Conservation (phyloP, 139 green algal genomes). For the Picochlorum costavermella region DNA sequence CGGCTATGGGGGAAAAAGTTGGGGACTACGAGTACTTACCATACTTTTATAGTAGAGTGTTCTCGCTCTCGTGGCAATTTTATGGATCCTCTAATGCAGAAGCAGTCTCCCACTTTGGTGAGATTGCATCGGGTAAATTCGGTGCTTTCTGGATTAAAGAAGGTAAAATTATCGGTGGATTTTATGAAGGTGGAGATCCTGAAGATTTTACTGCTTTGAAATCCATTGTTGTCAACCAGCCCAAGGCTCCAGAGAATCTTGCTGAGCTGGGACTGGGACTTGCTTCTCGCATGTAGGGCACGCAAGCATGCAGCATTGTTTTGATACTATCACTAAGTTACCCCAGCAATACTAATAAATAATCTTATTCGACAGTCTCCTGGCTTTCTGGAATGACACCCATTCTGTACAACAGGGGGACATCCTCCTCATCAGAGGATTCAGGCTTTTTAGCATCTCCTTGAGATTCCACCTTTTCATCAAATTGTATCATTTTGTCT, state of each 20-base stretch:
- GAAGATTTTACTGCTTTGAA: constrained; percentile 72
- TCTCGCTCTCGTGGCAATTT: constrained; percentile 78
- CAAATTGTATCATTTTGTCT: too few species aligned
- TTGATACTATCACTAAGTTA: too few species aligned
- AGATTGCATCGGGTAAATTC: constrained; percentile 59
- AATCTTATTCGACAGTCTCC: not conserved
- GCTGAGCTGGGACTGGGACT: constrained; percentile 28
- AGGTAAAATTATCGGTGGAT: constrained; percentile 73
- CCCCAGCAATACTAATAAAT: too few species aligned
- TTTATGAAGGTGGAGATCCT: constrained; percentile 60
- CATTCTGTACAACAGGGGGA: not conserved
- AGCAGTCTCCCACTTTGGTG: constrained; percentile 46
- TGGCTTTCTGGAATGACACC: not conserved
- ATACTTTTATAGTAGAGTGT: constrained; percentile 91
- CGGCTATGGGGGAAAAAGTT: constrained; percentile 13
- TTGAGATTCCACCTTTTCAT: too few species aligned
- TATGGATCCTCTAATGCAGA: constrained; percentile 44
- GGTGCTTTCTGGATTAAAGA: constrained; percentile 73
- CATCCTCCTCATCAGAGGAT: constrained; percentile 10
- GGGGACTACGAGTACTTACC: constrained; percentile 83
- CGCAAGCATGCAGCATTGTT: not conserved
- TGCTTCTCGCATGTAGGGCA: constrained; percentile 32
- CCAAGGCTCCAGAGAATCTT: constrained; percentile 25
- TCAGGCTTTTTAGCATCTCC: not conserved
- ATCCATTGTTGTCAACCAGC: constrained; percentile 32